Percentiles rank a stretch among this genome's conserved stretches.
Conservation (phyloP, 2,329 filamentous ascomycete genomes). For the Xylariaceae sp. region DNA sequence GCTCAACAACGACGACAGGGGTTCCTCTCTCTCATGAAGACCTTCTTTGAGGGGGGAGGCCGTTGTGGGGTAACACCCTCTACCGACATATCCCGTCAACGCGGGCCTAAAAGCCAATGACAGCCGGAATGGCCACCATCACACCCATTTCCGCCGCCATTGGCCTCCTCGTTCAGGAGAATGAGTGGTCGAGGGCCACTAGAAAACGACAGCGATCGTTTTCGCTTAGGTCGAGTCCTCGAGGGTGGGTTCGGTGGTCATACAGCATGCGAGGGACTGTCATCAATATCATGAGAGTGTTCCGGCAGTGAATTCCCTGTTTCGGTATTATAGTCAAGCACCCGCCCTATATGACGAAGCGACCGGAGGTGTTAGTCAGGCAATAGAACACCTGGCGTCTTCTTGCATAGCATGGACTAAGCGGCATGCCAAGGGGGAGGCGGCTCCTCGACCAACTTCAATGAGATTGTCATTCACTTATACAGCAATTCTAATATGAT, state of each 20-base stretch:
- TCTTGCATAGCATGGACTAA: too few relatives aligned
- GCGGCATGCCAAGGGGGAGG: too few relatives aligned
- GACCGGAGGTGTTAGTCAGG: too few relatives aligned
- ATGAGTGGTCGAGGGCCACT: background rate
- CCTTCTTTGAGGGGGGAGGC: background rate
- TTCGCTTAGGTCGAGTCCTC: slow-evolving; percentile 14
- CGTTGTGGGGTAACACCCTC: slow-evolving; percentile 10
- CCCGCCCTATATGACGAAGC: too few relatives aligned
- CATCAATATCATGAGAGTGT: slow-evolving; percentile 13
- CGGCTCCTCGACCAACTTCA: too few relatives aligned
- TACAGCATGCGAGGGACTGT: slow-evolving; percentile 14
- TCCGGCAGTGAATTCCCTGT: too few relatives aligned
- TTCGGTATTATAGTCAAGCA: too few relatives aligned
- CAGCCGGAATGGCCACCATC: slow-evolving; percentile 13
- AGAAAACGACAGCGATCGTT: slow-evolving; percentile 11
- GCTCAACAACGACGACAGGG: background rate
- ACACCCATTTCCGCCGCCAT: slow-evolving; percentile 15
- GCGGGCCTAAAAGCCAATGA: slow-evolving; percentile 18
- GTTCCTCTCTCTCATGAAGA: background rate
- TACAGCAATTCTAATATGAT: too few relatives aligned
- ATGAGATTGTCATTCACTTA: too few relatives aligned
- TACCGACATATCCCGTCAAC: slow-evolving; percentile 21
- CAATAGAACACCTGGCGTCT: too few relatives aligned
- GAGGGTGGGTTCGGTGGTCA: slow-evolving; percentile 11
- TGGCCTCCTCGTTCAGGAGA: slow-evolving; percentile 4